A percentile compares a stretch with the other conserved stretches of the same genome.
phyloP scores from a whole-genome alignment of 148 eudicot genomes.

The Polygonum aviculare region DNA sequence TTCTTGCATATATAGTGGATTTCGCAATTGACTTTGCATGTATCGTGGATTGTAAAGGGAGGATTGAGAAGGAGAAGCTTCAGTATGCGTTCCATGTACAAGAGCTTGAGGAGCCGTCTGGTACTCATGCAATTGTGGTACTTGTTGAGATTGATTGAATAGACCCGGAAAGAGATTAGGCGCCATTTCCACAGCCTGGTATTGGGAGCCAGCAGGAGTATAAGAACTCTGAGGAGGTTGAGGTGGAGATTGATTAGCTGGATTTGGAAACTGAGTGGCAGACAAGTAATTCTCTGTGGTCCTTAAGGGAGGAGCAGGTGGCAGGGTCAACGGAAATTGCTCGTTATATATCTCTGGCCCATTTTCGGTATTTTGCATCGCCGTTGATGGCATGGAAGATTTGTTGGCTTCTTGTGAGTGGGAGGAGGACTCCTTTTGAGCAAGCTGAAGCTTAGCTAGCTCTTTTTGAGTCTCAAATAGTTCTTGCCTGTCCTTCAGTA shows the following conservation, averaged over 20 bases:
- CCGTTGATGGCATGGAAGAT: constrained; percentile 37
- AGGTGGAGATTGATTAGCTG: constrained; percentile 4
- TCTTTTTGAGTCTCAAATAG: constrained; percentile 92
- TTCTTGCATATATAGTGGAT: constrained; percentile 45
- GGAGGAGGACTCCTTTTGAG: constrained; percentile 42
- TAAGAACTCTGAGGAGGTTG: constrained; percentile 40
- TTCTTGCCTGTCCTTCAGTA: constrained; percentile 94
- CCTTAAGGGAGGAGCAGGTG: constrained; percentile 4
- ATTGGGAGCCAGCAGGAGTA: constrained; percentile 38
- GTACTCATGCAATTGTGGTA: constrained; percentile 5
- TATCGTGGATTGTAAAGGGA: constrained; percentile 48
- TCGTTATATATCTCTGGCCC: constrained; percentile 45
- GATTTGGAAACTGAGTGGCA: constrained; percentile 35
- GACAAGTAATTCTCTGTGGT: constrained; percentile 31
- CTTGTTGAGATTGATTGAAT: constrained; percentile 3
- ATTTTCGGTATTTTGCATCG: constrained; percentile 44
- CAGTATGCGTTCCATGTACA: constrained; percentile 3
- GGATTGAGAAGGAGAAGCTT: constrained; percentile 27
- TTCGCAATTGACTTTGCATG: constrained; percentile 16
- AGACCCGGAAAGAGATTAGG: constrained; percentile 39
- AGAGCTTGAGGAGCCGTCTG: constrained; percentile 8
- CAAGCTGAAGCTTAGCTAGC: constrained; percentile 86
- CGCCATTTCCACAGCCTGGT: constrained; percentile 20
- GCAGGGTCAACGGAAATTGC: constrained; percentile 40
- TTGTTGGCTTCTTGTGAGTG: constrained; percentile 19